Percentiles rank a stretch among this genome's conserved stretches.
phyloP scores from a whole-genome alignment of 2,329 filamentous ascomycete species.

The Akanthomyces lecanii region DNA sequence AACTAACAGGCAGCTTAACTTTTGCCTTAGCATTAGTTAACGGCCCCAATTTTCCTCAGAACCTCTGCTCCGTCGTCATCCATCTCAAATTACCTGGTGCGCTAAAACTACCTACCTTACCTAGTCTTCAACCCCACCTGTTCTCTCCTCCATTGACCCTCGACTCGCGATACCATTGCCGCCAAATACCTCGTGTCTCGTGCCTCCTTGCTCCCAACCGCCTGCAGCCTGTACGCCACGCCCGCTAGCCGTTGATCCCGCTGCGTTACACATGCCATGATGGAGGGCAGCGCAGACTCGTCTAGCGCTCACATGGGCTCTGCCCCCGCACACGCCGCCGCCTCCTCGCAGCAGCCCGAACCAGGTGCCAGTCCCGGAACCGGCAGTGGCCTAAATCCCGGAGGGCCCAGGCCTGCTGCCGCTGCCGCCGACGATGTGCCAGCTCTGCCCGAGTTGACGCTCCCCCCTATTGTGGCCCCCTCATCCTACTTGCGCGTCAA shows the following conservation, averaged over 20 bases:
- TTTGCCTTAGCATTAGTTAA: neutral
- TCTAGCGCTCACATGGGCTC: constrained; percentile 15
- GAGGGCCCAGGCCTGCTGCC: constrained; percentile 18
- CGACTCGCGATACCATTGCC: neutral
- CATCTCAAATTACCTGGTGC: neutral
- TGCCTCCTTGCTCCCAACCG: neutral
- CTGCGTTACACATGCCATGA: constrained; percentile 8
- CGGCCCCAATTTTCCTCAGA: constrained; percentile 6
- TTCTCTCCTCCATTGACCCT: constrained; percentile 1
- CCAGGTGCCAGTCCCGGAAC: constrained; percentile 14
- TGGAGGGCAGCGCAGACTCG: constrained; percentile 13
- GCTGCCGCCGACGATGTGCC: constrained; percentile 16
- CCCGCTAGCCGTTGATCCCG: neutral
- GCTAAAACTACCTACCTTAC: neutral
- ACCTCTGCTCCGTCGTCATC: neutral
- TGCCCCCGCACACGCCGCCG: constrained; percentile 9
- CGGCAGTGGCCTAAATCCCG: constrained; percentile 18
- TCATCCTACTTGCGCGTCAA: constrained; percentile 53
- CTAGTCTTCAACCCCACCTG: constrained; percentile 13
- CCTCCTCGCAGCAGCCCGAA: constrained; percentile 9
- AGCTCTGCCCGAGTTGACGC: constrained; percentile 23
- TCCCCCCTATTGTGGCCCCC: constrained; percentile 56
- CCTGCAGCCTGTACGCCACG: constrained; percentile 10
- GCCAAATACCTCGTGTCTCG: neutral
- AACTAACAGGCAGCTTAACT: neutral